These are phyloP conservation scores for Rhizoclosmatium sp. DNA, from an alignment of 192 early-diverging fungal genomes.

Conservation along the genomic window DNA sequence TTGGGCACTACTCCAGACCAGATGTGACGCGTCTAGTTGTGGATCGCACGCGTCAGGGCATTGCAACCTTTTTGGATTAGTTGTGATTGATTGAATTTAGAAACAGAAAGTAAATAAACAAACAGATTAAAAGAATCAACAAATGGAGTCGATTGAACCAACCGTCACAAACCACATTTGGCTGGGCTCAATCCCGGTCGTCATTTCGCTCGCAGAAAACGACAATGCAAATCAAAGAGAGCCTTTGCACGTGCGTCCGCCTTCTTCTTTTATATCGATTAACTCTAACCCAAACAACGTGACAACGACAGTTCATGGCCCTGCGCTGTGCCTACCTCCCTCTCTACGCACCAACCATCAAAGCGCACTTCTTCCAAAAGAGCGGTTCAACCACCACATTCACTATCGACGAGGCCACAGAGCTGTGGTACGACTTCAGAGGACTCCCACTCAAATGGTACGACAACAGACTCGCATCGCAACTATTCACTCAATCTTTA, in stretches of 20 bases:
- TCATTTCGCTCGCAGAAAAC: background rate
- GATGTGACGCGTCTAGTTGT: conserved; percentile 18
- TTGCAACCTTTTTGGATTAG: background rate
- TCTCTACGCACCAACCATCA: conserved; percentile 15
- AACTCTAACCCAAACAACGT: background rate
- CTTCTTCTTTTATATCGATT: background rate
- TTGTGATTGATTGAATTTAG: background rate
- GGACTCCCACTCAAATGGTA: conserved; percentile 40
- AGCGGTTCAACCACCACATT: background rate
- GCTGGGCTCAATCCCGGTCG: background rate
- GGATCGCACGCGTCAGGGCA: background rate
- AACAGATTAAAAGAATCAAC: background rate
- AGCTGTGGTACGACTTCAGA: conserved; percentile 20
- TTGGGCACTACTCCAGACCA: conserved; percentile 20
- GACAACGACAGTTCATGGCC: conserved; percentile 10
- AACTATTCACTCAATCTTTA: background rate
- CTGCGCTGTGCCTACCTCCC: conserved; percentile 28
- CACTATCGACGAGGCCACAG: background rate
- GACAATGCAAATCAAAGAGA: background rate
- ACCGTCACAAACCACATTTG: background rate
- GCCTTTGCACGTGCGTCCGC: background rate
- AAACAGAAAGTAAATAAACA: background rate
- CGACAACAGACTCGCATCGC: background rate
- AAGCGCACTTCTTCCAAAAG: conserved; percentile 2
- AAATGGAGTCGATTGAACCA: background rate